Evolutionary conservation across 441 rosid genomes (phyloP), one percentile per base, ranked within the genome.

Genomic region (Francoa sonchifolia): DNA sequence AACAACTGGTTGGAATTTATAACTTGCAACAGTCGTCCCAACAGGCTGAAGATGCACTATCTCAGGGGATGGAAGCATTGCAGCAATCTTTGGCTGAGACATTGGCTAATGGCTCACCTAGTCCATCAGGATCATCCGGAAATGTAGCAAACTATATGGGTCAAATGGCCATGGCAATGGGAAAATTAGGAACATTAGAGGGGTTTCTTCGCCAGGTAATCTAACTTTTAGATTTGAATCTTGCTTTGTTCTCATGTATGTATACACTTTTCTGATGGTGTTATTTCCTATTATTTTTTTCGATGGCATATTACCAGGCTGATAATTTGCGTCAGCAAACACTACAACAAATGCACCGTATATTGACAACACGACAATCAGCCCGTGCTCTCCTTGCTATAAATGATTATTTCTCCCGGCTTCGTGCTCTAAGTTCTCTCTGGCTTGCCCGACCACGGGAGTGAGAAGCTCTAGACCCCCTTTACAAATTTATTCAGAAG

Each of bases 11-110:
- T 33, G 74, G 77, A 42, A 72, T 82, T n/a, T 49, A 59, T 45
- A 73, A 65, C 40, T 57, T 89, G 33, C 64, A 33, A 47, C 67
- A 73, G 48, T 75, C 94, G 29, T 82, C 94, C 59, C 89, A 85
- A 46, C 95, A 89, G 61, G 96, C 86, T 0, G 98, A 89, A 75
- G 96, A 89, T 38, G 95, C 98, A 20, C 77, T 89, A 36, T 69
- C 98, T 1, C 94, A 82, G 59, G 97, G 95, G 31, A 67, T 89
- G 88, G 98, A 76, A 9, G 79, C 65, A 48, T 71, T 89, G 63
- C 92, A 74, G 52, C 79, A 69, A 38, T 75, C 70, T 11, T 67
- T 89, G 15, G 62, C 84, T 33, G 79, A 69, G 30, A 66, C 74
- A 16, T 67, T 85, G 18, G 94, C 89, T 1, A 69, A 54, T 17